Evolutionary conservation across 495 filamentous ascomycete genomes (phyloP), one percentile per base, ranked within the genome.

Genomic region (Podospora australis): DNA sequence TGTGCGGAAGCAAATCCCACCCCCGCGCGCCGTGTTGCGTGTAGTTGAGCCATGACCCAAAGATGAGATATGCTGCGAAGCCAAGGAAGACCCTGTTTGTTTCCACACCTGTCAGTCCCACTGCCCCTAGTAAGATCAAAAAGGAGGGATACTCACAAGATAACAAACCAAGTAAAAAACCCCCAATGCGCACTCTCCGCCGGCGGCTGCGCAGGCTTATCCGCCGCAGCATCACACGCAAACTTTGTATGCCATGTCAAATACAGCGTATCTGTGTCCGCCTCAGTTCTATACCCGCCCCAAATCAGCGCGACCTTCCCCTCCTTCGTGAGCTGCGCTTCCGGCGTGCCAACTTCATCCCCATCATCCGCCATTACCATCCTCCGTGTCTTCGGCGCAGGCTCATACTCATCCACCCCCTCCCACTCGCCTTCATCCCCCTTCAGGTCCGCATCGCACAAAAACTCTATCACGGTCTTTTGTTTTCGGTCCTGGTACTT

Each of bases 11-110:
- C 10, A 97, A 77, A 55, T 97, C 92, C 92, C 90, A 96, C 46
- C 92, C 92, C 17, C 92, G 78, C 35, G 89, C 89, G 21, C 90
- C 90, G 64, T 95, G 94, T 48, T 90, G 88, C 73, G 88, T 96
- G 76, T 97, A 97, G 72, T 97, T 97, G 55, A 97, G 82, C 92
- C 92, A 98, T 19, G 90, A 94, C 59, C 90, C 90, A 59, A 97
- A 97, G 65, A 98, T 96, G 54, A 98, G 82, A 67, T 98, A 98
- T 17, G 94, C 71, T 13, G 92, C 90, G 14, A 81, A 79, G 38
- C 77, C 79, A 39, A 97, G 77, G 78, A 98, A 98, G 60, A 84
- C 66, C 52, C 91, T 91, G 54, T 47, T 3, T n/a, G n/a, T n/a
- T n/a, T n/a, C n/a, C n/a, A n/a, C n/a, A n/a, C 20, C 14, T 6